Percentiles rank a stretch among this genome's conserved stretches.
Evolutionary conservation across 805 yeast species (phyloP).

Genomic region (Kodamaea lidongshanica): DNA sequence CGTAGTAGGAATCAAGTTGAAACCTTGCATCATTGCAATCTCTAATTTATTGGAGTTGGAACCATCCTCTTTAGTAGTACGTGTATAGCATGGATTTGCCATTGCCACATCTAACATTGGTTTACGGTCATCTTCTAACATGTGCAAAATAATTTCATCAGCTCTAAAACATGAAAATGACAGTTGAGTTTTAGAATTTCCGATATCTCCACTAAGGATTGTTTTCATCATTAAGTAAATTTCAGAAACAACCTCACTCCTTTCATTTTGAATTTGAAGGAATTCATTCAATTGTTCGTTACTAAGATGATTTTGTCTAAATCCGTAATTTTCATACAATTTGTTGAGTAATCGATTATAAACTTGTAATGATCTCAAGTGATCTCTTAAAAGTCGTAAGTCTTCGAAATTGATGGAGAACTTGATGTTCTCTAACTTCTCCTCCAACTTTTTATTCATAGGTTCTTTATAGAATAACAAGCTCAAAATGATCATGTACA

Average conservation of each 20-base stretch:
- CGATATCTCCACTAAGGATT: conserved; percentile 29
- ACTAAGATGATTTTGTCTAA: conserved; percentile 43
- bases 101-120: conserved; percentile 35
- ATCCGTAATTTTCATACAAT: conserved; percentile 43
- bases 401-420: conserved; percentile 69
- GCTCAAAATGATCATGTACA: conserved; percentile 57
- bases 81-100: conserved; percentile 27
- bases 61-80: conserved; percentile 35
- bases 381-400: conserved; percentile 39
- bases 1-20: conserved; percentile 28
- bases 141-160: conserved; percentile 34
- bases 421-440: conserved; percentile 57
- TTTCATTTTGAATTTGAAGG: conserved; percentile 27
- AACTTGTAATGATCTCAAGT: conserved; percentile 45
- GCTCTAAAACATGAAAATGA: conserved; percentile 34
- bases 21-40: conserved; percentile 33
- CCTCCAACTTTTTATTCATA: conserved; percentile 47
- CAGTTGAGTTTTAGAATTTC: conserved; percentile 17
- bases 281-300: conserved; percentile 45
- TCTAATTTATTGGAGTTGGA: conserved; percentile 34
- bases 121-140: conserved; percentile 35
- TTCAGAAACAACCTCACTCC: conserved; percentile 30
- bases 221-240: conserved; percentile 32
- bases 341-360: conserved; percentile 37
- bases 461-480: conserved; percentile 74